These are phyloP conservation scores for Neonectria faginata DNA, from an alignment of 2,329 filamentous ascomycete species.

Conservation along the genomic window DNA sequence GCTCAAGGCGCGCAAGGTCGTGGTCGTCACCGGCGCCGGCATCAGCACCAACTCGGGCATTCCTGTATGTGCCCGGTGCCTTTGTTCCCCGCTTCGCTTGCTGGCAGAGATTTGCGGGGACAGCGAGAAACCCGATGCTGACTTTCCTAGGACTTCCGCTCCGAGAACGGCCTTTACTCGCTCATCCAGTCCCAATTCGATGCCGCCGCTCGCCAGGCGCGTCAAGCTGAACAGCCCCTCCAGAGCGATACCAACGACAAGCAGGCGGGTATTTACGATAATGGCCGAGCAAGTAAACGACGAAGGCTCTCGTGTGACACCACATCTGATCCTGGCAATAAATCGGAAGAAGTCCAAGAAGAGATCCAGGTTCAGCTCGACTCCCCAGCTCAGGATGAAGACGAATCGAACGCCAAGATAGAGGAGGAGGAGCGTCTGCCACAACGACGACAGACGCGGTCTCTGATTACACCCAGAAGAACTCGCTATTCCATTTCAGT, in stretches of 20 bases:
- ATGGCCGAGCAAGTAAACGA: constrained; percentile 48
- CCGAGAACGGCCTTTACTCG: constrained; percentile 78
- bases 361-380: constrained; percentile 42
- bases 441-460: constrained; percentile 11
- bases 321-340: constrained; percentile 27
- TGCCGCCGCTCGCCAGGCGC: constrained; percentile 57
- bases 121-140: constrained; percentile 26
- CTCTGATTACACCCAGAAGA: constrained; percentile 34
- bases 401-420: constrained; percentile 15
- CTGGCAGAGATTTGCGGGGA: not conserved
- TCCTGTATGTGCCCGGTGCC: constrained; percentile 61
- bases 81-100: constrained; percentile 25
- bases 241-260: constrained; percentile 33
- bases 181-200: constrained; percentile 77
- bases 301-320: constrained; percentile 48
- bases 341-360: constrained; percentile 32
- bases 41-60: constrained; percentile 83
- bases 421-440: constrained; percentile 28
- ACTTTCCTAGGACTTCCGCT: constrained; percentile 72
- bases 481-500: constrained; percentile 39
- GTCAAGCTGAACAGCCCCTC: constrained; percentile 42
- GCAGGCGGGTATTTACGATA: constrained; percentile 28
- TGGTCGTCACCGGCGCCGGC: constrained; percentile 78
- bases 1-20: constrained; percentile 74
- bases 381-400: constrained; percentile 31